Base-by-base conservation (phyloP, 768 basidiomycete genomes). In the Serpula lacrymans region DNA sequence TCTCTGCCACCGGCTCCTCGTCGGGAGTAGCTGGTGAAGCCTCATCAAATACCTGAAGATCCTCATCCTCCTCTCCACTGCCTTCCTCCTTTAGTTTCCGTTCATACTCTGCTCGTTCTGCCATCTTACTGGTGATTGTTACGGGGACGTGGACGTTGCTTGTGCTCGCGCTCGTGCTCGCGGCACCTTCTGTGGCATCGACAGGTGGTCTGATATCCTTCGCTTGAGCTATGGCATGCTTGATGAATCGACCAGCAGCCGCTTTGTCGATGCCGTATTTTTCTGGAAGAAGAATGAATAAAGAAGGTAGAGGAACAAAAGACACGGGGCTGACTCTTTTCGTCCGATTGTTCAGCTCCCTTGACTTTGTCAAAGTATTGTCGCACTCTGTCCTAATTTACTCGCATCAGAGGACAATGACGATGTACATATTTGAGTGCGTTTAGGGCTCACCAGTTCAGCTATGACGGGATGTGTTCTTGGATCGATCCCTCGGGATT, bases 361-460 rank as follows among this genome's bases (percentile, higher is more conserved):
- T 80, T 74, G 39, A 92, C 84, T 56, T 92, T 93, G 46, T 80
- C 78, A 64, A 92, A 92, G 62, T 93, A 92, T 46, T 79, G 70
- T 21, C 78, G 75, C 9, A 92, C 72, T 53, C 88, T 75, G 47
- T 85, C 82, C 88, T 88, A 46, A 7, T 22, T 11, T n/a, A 24
- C 14, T 4, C 12, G 17, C 14, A 24, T 37, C 39, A 22, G 14
- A n/a, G n/a, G n/a, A n/a, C n/a, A n/a, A n/a, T n/a, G n/a, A 14
- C 30, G 1, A 35, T 14, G 7, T 18, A 11, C 11, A 24, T n/a
- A n/a, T 29, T 12, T 18, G 31, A 14, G 6, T 5, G 11, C 4
- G n/a, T n/a, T 12, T 10, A 36, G 5, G 13, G 13, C 59, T 34
- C 14, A 63, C 60, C 37, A 62, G 51, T 57, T 92, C 88, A n/a